Conservation (phyloP, 495 filamentous ascomycete species). For the Peziza echinospora region DNA sequence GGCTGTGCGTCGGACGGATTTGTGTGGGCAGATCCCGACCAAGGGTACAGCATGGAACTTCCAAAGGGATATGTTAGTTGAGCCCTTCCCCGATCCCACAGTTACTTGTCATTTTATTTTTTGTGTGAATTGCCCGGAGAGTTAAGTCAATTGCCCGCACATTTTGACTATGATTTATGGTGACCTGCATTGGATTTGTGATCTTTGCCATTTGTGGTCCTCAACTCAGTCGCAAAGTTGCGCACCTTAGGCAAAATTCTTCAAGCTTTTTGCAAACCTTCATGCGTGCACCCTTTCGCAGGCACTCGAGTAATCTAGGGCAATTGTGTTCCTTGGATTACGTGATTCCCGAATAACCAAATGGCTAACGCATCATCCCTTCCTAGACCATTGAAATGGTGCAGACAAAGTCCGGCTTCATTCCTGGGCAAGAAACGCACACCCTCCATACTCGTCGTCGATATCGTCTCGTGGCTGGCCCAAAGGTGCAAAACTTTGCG, state of each 20-base stretch:
- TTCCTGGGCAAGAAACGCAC: conserved; percentile 52
- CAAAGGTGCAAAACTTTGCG: conserved; percentile 35
- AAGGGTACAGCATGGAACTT: conserved; percentile 1
- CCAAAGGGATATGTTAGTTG: conserved; percentile 1
- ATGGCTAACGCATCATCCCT: neutral
- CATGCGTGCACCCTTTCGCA: too few relatives aligned
- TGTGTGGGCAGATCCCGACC: conserved; percentile 62
- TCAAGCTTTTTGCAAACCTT: too few relatives aligned
- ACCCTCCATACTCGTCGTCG: conserved; percentile 38
- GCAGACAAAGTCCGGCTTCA: conserved; percentile 55
- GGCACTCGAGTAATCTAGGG: too few relatives aligned
- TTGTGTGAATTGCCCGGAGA: too few relatives aligned
- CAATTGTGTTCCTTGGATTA: too few relatives aligned
- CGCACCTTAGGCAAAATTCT: too few relatives aligned
- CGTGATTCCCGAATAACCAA: too few relatives aligned
- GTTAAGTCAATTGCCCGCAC: too few relatives aligned
- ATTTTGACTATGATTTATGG: too few relatives aligned
- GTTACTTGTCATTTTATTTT: neutral
- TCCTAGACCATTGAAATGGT: conserved; percentile 53
- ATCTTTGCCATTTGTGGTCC: too few relatives aligned
- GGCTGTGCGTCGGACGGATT: conserved; percentile 70
- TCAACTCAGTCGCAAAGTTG: too few relatives aligned
- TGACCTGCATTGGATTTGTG: too few relatives aligned
- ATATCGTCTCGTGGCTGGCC: conserved; percentile 54
- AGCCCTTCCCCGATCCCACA: neutral